Evolutionary conservation across 2,329 filamentous ascomycete genomes (phyloP), one percentile per base, ranked within the genome.

Genomic region (Penicillium oxalicum): DNA sequence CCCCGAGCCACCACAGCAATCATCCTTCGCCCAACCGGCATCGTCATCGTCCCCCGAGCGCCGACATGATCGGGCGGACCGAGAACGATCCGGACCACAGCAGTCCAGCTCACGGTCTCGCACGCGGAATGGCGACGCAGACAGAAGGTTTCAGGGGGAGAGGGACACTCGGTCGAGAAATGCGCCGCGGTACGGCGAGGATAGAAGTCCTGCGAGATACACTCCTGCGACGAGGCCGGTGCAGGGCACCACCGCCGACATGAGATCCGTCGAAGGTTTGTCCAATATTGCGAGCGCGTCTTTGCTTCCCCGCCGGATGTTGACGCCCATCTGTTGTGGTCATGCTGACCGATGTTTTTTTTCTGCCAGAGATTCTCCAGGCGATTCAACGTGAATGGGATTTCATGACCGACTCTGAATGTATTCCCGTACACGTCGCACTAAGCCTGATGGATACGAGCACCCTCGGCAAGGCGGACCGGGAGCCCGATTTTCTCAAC

Each of bases 371-470:
- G 53, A 75, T 95, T 2, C 76, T 97, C 42, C 83, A 88, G 57
- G 83, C 87, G 58, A 95, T 98, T 62, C 84, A 91, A 65, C 74
- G 80, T 49, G 89, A 95, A 64, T 98, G 93, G 91, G 86, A 88
- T 38, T 86, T 90, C 58, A 93, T 98, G 87, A 88, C 87, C 55
- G 80, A 87, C 60, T 85, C 86, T 53, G 86, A 93, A 63, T 96
- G 91, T 65, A 82, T 96, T 29, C 93, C 93, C 2, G 89, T 97
- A 33, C 91, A 97, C 69, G 81, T 96, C 45, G 89, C 91, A n/a
- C 78, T 98, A 40, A 91, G 96, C 70, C 78, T 98, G 55, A 87
- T 97, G 73, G 93, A 98, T 70, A 83, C 81, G 44, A 96, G 91
- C 74, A 97, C 91, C 4, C 82, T 98, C 47, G 93, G 93, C 18